Evolutionary conservation across 2,329 filamentous ascomycete species (phyloP).

Genomic region (Aspergillus proliferans): DNA sequence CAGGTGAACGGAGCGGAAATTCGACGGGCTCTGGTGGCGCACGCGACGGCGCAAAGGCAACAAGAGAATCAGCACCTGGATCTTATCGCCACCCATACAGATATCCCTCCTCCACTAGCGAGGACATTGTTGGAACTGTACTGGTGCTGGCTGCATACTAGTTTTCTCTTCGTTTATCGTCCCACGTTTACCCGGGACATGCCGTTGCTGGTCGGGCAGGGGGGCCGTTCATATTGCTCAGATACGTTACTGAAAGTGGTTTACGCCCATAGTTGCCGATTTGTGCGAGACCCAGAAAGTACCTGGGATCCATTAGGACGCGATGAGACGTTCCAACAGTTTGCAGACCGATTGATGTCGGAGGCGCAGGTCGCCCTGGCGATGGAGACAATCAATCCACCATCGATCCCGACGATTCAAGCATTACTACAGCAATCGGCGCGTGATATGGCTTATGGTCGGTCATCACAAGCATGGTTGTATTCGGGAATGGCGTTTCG

Average conservation of each 20-base stretch:
- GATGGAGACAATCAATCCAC: conserved; percentile 20
- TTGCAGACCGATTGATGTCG: conserved; percentile 6
- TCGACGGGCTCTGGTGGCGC: conserved; percentile 1
- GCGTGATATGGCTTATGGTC: conserved; percentile 21
- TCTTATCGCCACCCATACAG: conserved; percentile 12
- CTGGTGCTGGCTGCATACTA: conserved; percentile 24
- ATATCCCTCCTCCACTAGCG: conserved; percentile 18
- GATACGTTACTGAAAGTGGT: conserved; percentile 17
- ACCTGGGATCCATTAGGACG: conserved; percentile 13
- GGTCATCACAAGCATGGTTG: conserved; percentile 21
- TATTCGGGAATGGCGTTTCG: conserved; percentile 25
- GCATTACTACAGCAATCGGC: conserved; percentile 23
- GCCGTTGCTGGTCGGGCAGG: conserved; percentile 5
- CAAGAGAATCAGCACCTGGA: conserved; percentile 3
- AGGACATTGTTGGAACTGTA: conserved; percentile 20
- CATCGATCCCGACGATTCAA: conserved; percentile 23
- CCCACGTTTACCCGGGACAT: conserved; percentile 22
- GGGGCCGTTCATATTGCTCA: conserved; percentile 13
- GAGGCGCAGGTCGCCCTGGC: conserved; percentile 20
- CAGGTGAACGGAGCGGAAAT: not conserved
- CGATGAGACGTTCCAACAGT: conserved; percentile 8
- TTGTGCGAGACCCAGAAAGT: conserved; percentile 12
- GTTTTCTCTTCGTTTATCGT: conserved; percentile 23
- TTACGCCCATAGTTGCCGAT: conserved; percentile 6
- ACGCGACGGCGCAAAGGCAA: conserved; percentile 2